phyloP scores from a whole-genome alignment of 805 yeast genomes.

The Suhomyces pyralidae region DNA sequence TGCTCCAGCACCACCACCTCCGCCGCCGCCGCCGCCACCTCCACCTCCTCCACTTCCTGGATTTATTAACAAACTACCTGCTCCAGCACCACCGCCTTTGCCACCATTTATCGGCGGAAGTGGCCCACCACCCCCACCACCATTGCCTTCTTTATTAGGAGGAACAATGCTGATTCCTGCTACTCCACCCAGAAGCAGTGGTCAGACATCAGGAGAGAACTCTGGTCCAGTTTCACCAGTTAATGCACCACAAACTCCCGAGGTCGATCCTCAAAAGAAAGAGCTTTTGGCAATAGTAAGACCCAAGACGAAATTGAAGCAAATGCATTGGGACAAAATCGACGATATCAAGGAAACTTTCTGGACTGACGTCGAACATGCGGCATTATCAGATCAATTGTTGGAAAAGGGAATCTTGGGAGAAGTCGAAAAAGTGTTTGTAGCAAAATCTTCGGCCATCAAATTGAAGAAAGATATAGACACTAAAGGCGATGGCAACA shows the following conservation, averaged over 20 bases:
- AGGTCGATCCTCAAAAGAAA: not conserved
- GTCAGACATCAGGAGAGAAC: not conserved
- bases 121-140: conserved; percentile 21
- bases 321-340: conserved; percentile 94
- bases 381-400: conserved; percentile 58
- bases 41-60: conserved; percentile 7
- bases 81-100: conserved; percentile 22
- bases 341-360: conserved; percentile 82
- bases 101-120: conserved; percentile 7
- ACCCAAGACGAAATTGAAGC: conserved; percentile 79
- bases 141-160: conserved; percentile 13
- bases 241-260: not conserved
- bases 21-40: conserved; percentile 6
- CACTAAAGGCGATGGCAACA: conserved; percentile 3
- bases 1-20: conserved; percentile 8
- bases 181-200: not conserved
- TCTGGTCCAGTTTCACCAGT: conserved; percentile 1
- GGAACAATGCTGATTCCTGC: not conserved
- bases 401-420: conserved; percentile 74
- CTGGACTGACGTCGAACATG: conserved; percentile 71
- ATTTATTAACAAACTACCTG: conserved; percentile 12
- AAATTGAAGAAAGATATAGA: conserved; percentile 32
- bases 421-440: conserved; percentile 83
- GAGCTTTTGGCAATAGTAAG: conserved; percentile 21
- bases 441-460: conserved; percentile 62